phyloP scores from a whole-genome alignment of 345 rosid genomes.

The Raphanus raphanistrum region DNA sequence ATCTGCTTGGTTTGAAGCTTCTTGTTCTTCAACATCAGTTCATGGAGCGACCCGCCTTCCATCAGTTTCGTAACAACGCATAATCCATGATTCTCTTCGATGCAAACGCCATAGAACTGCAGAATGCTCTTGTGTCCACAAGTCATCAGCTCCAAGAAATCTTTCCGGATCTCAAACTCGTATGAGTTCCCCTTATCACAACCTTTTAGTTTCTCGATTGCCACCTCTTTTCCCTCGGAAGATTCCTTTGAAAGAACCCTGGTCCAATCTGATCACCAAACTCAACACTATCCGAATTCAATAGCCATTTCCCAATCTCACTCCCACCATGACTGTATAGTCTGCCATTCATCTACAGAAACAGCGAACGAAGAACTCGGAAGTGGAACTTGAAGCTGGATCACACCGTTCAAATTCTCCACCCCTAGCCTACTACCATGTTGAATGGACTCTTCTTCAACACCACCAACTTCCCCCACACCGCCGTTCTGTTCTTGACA shows the following conservation, averaged over 20 bases:
- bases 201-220: constrained; percentile 90
- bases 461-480: constrained; percentile 62
- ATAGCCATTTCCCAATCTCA: constrained; percentile 75
- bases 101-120: constrained; percentile 81
- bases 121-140: constrained; percentile 87
- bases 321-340: constrained; percentile 65
- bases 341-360: constrained; percentile 93
- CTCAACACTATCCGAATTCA: constrained; percentile 75
- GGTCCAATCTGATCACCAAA: constrained; percentile 73
- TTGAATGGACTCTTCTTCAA: constrained; percentile 65
- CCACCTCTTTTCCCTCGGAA: constrained; percentile 76
- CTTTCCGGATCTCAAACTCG: constrained; percentile 77
- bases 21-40: constrained; percentile 71
- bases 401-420: constrained; percentile 47
- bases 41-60: constrained; percentile 92
- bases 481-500: constrained; percentile 82
- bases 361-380: constrained; percentile 68
- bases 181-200: constrained; percentile 92
- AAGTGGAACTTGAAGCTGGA: constrained; percentile 77
- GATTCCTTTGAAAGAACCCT: constrained; percentile 63
- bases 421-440: constrained; percentile 50
- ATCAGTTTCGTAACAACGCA: constrained; percentile 85
- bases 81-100: constrained; percentile 86
- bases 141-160: constrained; percentile 83
- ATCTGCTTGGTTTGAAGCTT: constrained; percentile 79